Percentiles rank a stretch among this genome's conserved stretches.
Evolutionary conservation across 768 basidiomycete genomes (phyloP).

Genomic region (Tylopilus subfusipes): DNA sequence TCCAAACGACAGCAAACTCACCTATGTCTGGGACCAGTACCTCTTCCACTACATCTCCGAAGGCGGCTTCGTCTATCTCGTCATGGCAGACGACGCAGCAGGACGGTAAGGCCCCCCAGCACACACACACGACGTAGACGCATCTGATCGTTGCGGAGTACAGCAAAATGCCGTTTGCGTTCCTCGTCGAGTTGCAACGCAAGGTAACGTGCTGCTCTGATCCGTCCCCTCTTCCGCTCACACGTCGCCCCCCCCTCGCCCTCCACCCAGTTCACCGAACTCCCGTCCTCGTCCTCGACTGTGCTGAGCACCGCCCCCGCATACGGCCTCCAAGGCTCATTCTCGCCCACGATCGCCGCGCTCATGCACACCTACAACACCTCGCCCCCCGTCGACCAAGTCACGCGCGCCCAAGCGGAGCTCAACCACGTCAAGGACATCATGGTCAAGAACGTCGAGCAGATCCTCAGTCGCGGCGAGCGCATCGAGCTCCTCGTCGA

Average conservation of each 20-base stretch:
- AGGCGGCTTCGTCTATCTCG: slow-evolving; percentile 81
- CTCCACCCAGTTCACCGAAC: slow-evolving; percentile 57
- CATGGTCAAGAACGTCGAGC: slow-evolving; percentile 98
- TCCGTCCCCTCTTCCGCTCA: neutral
- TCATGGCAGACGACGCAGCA: slow-evolving; percentile 92
- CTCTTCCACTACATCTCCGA: slow-evolving; percentile 94
- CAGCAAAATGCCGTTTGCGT: slow-evolving; percentile 92
- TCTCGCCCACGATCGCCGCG: slow-evolving; percentile 64
- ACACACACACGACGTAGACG: neutral
- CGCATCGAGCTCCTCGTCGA: slow-evolving; percentile 94
- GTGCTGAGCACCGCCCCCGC: slow-evolving; percentile 46
- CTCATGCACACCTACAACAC: slow-evolving; percentile 90
- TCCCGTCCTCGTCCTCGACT: slow-evolving; percentile 62
- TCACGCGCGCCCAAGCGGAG: slow-evolving; percentile 86
- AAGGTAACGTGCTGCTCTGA: slow-evolving; percentile 40
- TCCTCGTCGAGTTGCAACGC: slow-evolving; percentile 81
- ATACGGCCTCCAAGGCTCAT: slow-evolving; percentile 67
- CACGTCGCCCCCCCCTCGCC: neutral
- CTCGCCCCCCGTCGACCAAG: slow-evolving; percentile 81
- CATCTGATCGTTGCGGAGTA: neutral
- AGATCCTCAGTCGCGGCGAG: slow-evolving; percentile 91
- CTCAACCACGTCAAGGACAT: slow-evolving; percentile 90
- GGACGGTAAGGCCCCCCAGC: slow-evolving; percentile 54
- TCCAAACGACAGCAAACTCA: slow-evolving; percentile 78
- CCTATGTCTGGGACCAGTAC: slow-evolving; percentile 91